Conservation (phyloP, 805 yeast genomes). For the Starmerella roubikii region DNA sequence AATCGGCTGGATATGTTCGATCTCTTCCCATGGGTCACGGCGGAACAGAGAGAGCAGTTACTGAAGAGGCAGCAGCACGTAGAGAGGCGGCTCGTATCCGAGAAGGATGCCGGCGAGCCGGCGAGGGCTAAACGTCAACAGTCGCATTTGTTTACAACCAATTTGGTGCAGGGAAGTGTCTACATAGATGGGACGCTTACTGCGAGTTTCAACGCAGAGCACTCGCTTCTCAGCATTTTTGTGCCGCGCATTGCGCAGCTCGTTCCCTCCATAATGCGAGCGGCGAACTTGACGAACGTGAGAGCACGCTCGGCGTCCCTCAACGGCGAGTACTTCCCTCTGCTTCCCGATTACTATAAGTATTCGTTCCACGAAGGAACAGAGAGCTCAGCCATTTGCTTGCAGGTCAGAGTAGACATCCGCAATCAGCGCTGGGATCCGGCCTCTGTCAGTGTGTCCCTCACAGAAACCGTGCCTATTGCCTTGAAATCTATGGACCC, state of each 20-base stretch:
- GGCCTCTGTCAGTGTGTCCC: not conserved
- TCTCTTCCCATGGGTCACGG: slow-evolving; percentile 10
- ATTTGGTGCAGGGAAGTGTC: slow-evolving; percentile 2
- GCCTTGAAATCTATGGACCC: not conserved
- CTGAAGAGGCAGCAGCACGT: not conserved
- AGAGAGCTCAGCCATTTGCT: slow-evolving; percentile 7
- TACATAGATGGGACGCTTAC: slow-evolving; percentile 5
- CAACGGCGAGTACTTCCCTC: not conserved
- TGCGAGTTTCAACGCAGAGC: slow-evolving; percentile 3
- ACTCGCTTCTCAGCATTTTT: slow-evolving; percentile 2
- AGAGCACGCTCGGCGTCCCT: slow-evolving; percentile 3
- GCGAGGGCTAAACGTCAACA: not conserved
- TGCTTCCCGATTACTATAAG: not conserved
- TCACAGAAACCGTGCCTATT: slow-evolving; percentile 2
- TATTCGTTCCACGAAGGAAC: not conserved
- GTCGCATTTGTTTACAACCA: slow-evolving; percentile 9
- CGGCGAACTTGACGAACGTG: not conserved
- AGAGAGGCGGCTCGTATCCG: too few relatives aligned
- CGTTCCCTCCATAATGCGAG: slow-evolving; percentile 1
- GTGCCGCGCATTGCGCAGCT: slow-evolving; percentile 2
- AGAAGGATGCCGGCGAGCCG: not conserved
- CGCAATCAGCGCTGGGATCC: slow-evolving; percentile 1
- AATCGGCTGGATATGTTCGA: not conserved
- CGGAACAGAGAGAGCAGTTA: not conserved
- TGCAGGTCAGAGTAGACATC: slow-evolving; percentile 1